Conservation (phyloP, 148 eudicot genomes). For the Oxyria digyna region DNA sequence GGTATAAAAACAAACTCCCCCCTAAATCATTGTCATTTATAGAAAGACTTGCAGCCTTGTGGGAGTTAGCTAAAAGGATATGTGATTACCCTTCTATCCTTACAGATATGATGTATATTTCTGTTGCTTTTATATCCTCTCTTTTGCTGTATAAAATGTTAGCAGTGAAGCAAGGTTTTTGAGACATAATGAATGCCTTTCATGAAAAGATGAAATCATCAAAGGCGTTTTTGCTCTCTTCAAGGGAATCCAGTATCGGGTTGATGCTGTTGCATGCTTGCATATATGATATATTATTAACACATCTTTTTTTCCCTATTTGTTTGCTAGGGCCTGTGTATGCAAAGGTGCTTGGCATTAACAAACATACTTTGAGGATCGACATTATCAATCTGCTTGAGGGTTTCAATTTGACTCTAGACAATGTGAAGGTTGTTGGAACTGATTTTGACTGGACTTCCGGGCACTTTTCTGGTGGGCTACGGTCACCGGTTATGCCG, state of each 20-base stretch:
- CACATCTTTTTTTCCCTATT: too few species aligned
- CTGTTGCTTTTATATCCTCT: too few species aligned
- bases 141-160: too few species aligned
- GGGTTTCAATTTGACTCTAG: constrained; percentile 33
- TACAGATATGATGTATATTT: too few species aligned
- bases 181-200: not conserved
- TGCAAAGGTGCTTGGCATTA: constrained; percentile 35
- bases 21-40: too few species aligned
- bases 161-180: too few species aligned
- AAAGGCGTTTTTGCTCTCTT: not conserved
- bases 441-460: not conserved
- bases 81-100: too few species aligned
- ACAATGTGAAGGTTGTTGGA: constrained; percentile 41
- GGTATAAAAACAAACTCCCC: too few species aligned
- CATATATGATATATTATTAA: not conserved
- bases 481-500: too few species aligned
- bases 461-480: too few species aligned
- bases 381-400: constrained; percentile 48
- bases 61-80: too few species aligned
- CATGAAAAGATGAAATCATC: not conserved
- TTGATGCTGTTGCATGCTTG: not conserved
- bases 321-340: constrained; percentile 27
- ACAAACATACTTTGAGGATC: constrained; percentile 30
- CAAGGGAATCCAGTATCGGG: not conserved
- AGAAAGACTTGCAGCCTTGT: too few species aligned